Percentiles rank a stretch among this genome's conserved stretches.
These are phyloP conservation scores for Mitragyna speciosa DNA, from an alignment of 257 asterid species.

Conservation along the genomic window DNA sequence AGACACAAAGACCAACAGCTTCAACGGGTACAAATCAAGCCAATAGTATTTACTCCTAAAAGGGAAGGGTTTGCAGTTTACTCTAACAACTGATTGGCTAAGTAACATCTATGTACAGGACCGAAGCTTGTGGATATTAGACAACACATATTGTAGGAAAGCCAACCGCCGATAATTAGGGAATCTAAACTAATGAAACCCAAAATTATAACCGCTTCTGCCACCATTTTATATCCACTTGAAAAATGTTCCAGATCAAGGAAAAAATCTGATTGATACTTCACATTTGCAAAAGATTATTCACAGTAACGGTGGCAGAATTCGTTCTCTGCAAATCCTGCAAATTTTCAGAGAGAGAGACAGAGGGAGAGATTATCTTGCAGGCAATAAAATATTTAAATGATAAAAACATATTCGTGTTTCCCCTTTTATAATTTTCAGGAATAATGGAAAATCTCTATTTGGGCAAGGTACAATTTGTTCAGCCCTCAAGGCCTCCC, in stretches of 20 bases:
- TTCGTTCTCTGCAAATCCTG: slow-evolving; percentile 77
- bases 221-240: slow-evolving; percentile 4
- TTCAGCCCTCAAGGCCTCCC: neutral
- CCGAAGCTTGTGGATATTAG: slow-evolving; percentile 20
- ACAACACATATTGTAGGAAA: slow-evolving; percentile 9
- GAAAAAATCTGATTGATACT: slow-evolving; percentile 1
- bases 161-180: slow-evolving; percentile 3
- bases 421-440: neutral
- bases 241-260: neutral
- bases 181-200: slow-evolving; percentile 7
- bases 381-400: neutral
- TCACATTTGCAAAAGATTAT: slow-evolving; percentile 69
- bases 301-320: slow-evolving; percentile 64
- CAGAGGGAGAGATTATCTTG: neutral
- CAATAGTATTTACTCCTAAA: neutral
- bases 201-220: slow-evolving; percentile 16
- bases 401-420: no score
- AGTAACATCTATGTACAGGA: slow-evolving; percentile 17
- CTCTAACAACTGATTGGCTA: slow-evolving; percentile 11
- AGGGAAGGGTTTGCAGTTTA: neutral
- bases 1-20: neutral
- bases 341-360: slow-evolving; percentile 16
- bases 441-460: neutral
- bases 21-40: neutral
- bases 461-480: neutral